These are phyloP conservation scores for Barnettozyma californica DNA, from an alignment of 805 yeast genomes.

Conservation along the genomic window DNA sequence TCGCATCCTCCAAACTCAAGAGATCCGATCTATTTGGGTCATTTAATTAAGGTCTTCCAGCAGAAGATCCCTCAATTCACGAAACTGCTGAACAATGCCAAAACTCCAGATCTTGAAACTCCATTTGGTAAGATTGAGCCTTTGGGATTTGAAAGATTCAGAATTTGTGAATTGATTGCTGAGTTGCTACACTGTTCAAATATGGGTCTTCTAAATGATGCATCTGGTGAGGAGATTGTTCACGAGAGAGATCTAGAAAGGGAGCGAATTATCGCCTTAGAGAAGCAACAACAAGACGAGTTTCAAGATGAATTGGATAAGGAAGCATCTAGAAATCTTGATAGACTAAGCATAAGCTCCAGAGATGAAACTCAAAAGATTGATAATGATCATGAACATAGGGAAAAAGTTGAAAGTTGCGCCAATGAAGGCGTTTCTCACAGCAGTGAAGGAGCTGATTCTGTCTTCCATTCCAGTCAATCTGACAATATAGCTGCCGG, in stretches of 20 bases:
- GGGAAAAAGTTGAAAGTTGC: background rate
- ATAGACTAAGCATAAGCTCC: constrained; percentile 16
- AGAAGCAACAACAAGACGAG: constrained; percentile 19
- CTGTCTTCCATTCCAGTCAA: background rate
- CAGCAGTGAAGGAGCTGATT: background rate
- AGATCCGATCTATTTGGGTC: constrained; percentile 90
- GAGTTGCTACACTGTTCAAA: constrained; percentile 96
- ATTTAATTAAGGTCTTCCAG: constrained; percentile 73
- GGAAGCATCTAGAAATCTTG: constrained; percentile 28
- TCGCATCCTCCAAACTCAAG: constrained; percentile 90
- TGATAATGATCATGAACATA: constrained; percentile 4
- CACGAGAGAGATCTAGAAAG: constrained; percentile 66
- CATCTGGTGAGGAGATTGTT: constrained; percentile 62
- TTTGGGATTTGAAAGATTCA: constrained; percentile 86
- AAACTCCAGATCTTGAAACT: constrained; percentile 40
- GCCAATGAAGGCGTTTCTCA: constrained; percentile 12
- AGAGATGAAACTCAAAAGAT: constrained; percentile 8
- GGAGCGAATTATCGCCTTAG: constrained; percentile 39
- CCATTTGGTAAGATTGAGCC: constrained; percentile 68
- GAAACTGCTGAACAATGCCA: constrained; percentile 44
- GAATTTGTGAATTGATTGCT: constrained; percentile 87
- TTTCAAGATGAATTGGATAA: constrained; percentile 30
- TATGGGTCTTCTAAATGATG: constrained; percentile 85
- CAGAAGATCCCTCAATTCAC: constrained; percentile 67
- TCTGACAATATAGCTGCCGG: background rate